phyloP scores from a whole-genome alignment of 108 stramenopile genomes.

The Nannochloropsis oceanica region DNA sequence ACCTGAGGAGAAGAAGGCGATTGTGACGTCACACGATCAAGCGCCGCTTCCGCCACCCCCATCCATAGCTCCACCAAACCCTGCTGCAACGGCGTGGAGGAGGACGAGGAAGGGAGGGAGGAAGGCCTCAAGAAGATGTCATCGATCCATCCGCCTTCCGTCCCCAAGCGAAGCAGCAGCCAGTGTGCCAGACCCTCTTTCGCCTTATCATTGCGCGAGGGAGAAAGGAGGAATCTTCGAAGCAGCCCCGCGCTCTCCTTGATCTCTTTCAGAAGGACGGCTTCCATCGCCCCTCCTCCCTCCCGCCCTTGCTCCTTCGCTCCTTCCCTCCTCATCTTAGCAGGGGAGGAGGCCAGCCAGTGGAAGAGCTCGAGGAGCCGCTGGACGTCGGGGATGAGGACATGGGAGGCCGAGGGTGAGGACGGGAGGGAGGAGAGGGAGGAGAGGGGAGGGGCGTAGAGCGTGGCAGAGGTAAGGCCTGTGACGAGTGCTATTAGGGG shows the following conservation, averaged over 20 bases:
- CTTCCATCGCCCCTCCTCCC: not conserved
- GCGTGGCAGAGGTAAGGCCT: not conserved
- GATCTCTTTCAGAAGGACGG: not conserved
- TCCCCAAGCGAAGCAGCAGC: not conserved
- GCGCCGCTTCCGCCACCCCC: not conserved
- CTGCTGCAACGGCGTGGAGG: not conserved
- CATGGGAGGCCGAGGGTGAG: not conserved
- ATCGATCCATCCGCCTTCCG: not conserved
- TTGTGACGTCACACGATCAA: not conserved
- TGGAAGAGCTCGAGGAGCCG: not conserved
- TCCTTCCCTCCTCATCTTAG: not conserved
- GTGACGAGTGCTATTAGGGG: not conserved
- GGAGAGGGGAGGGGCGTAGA: not conserved
- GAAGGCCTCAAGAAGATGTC: not conserved
- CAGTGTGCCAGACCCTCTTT: not conserved
- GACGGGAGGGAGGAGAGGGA: not conserved
- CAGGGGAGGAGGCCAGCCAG: not conserved
- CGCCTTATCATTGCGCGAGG: not conserved
- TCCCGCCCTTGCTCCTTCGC: not conserved
- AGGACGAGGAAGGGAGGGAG: not conserved
- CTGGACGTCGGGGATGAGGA: not conserved
- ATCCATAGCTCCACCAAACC: not conserved
- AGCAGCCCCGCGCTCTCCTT: not conserved
- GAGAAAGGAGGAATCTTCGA: not conserved
- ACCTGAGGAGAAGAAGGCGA: no score